A percentile compares a stretch with the other conserved stretches of the same genome.
Evolutionary conservation across 305 asterid genomes (phyloP).

Genomic region (Fraxinus angustifolia): DNA sequence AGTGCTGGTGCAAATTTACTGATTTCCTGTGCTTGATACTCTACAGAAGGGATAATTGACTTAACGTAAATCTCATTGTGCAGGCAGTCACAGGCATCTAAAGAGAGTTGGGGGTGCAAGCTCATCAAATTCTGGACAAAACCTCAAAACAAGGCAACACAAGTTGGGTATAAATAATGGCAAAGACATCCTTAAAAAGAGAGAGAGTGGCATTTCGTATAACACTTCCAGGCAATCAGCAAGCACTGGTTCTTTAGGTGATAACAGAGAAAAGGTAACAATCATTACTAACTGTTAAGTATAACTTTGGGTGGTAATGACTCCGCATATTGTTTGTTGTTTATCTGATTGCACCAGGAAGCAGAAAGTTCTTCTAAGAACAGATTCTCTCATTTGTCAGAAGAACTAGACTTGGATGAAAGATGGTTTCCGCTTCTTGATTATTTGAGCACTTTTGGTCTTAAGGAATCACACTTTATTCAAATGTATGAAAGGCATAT

Average conservation of each 20-base stretch:
- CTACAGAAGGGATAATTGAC: neutral
- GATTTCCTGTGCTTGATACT: neutral
- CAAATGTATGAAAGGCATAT: conserved; percentile 92
- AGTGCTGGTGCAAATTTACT: neutral
- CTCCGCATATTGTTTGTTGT: conserved; percentile 6
- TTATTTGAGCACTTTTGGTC: conserved; percentile 74
- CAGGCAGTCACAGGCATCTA: conserved; percentile 40
- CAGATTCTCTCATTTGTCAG: conserved; percentile 51
- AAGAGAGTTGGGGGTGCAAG: conserved; percentile 32
- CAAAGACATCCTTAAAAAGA: conserved; percentile 23
- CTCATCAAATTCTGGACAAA: conserved; percentile 29
- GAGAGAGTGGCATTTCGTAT: conserved; percentile 19
- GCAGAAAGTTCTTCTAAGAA: conserved; percentile 32
- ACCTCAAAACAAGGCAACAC: conserved; percentile 27
- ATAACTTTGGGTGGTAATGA: neutral
- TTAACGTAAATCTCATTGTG: conserved; percentile 14
- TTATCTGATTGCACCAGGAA: conserved; percentile 46
- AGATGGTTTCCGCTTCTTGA: conserved; percentile 79
- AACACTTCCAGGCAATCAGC: conserved; percentile 24
- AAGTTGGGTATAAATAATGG: conserved; percentile 33
- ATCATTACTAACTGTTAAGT: conserved; percentile 17
- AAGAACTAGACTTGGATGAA: conserved; percentile 74
- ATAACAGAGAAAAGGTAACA: conserved; percentile 21
- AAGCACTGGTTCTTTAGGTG: conserved; percentile 20
- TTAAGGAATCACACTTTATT: conserved; percentile 73